These are phyloP conservation scores for Lepiota brunneoincarnata DNA, from an alignment of 768 basidiomycete species.

Conservation along the genomic window DNA sequence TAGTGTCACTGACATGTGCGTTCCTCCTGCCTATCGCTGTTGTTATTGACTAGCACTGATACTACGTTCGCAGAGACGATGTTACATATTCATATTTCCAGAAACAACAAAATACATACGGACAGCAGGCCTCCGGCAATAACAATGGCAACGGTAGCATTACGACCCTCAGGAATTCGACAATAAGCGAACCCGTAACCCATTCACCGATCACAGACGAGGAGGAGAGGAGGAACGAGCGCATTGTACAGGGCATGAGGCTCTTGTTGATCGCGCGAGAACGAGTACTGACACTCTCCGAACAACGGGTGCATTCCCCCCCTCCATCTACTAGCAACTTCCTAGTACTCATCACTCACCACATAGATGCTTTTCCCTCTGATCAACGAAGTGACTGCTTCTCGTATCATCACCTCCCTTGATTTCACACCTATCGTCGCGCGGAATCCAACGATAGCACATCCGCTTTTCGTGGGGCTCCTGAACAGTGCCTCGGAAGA, in stretches of 20 bases:
- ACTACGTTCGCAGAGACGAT: conserved; percentile 35
- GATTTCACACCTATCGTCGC: conserved; percentile 67
- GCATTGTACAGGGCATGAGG: conserved; percentile 60
- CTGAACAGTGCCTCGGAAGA: conserved; percentile 41
- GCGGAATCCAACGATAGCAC: conserved; percentile 67
- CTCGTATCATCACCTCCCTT: conserved; percentile 59
- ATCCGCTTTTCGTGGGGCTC: conserved; percentile 61
- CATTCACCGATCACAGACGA: conserved; percentile 38
- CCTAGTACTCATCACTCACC: neutral
- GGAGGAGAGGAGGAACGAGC: conserved; percentile 56
- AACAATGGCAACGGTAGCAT: conserved; percentile 22
- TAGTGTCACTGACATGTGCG: conserved; percentile 48
- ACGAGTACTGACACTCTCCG: conserved; percentile 70
- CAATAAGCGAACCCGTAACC: conserved; percentile 16
- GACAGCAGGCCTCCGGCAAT: conserved; percentile 38
- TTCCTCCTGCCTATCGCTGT: conserved; percentile 4
- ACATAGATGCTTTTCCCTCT: conserved; percentile 51
- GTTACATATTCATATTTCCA: conserved; percentile 42
- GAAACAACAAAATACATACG: conserved; percentile 27
- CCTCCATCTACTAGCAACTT: conserved; percentile 3
- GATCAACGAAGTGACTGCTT: conserved; percentile 41
- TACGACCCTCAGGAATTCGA: conserved; percentile 14
- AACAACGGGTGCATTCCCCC: conserved; percentile 58
- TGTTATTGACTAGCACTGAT: neutral
- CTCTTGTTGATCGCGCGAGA: conserved; percentile 68